Evolutionary conservation across 371 early-diverging fungal genomes (phyloP), one percentile per base, ranked within the genome.

Genomic region (Mortierella sp.): DNA sequence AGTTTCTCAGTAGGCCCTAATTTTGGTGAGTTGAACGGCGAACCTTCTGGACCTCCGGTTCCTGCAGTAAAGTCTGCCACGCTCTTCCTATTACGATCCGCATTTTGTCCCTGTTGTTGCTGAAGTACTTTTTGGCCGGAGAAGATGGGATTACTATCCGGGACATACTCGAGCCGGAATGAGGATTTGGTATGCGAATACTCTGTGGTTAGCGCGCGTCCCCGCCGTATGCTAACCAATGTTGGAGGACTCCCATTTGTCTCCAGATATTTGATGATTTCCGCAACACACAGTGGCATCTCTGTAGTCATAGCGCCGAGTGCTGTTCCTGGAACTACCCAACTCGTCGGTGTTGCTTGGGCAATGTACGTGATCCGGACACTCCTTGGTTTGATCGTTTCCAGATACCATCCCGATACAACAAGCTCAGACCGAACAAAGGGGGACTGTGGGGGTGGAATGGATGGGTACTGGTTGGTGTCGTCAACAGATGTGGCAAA

Each of bases 111-210:
- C 19, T 63, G 67, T 39, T 64, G 63, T 24, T 72, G 73, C 27
- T 67, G 65, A 28, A 53, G 24, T 8, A 31, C 55, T 19, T 69
- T 60, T 13, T 69, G 77, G 13, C 77, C 77, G 3, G 77, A 76
- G 43, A 76, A 76, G 22, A 65, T 61, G 17, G 70, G 77, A 47
- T 65, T 76, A 59, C 70, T 76, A 51, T 76, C 67, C 31, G 63
- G 72, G n/a, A 71, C 78, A 45, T 88, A 88, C 56, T 88, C 86
- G 22, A 83, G 79, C 7, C 88, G 78, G 83, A 83, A 88, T 4
- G 80, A 80, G 13, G 79, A 70, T 19, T 82, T 78, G 25, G 79
- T 63, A 54, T 84, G 82, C 17, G 84, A 84, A 44, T 83, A 83
- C 0, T 80, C 79, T 8, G 80, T 43, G 14, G 79, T 76, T n/a